Base-by-base conservation (phyloP, 176 grass and related monocot genomes). In the Zea mays region DNA sequence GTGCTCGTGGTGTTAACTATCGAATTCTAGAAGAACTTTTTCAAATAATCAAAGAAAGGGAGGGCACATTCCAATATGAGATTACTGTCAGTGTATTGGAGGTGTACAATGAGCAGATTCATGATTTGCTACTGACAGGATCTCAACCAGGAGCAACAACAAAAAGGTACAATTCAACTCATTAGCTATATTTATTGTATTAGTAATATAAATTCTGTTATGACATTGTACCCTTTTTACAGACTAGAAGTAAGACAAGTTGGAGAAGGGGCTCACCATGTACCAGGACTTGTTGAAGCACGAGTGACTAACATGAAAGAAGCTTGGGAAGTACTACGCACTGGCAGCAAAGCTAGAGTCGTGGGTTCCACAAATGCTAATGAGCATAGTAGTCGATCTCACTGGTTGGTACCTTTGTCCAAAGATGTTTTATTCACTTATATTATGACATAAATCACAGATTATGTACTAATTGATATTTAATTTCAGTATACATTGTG, bases 21-120 rank as follows among this genome's bases (percentile, higher is more conserved):
- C 92, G 85, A 52, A 98, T 90, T 56, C 52, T 98, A 13, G 89
- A 98, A 36, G 87, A 98, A 65, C 85, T 98, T 17, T 98, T 98
- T 76, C 83, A 71, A 71, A 85, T 98, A 37, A 86, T 95, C 36
- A 87, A 85, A 81, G 92, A 98, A 86, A 92, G 96, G 51, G 80
- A 87, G 38, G 83, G 84, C 15, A 48, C 90, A 54, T 92, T 89
- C 59, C 52, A 62, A 36, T 98, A 94, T 69, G 92, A 94, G 58
- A 62, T 98, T 47, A 94, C 80, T 65, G 89, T 98, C 20, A 98
- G 96, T 72, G 96, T 90, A 12, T 78, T 98, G 49, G 92, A 98
- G 63, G 96, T 98, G 50, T 95, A 98, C 67, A 98, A 98, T 75
- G 96, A 98, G 52, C 96, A 98, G 58, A 98, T 98, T 71, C 92